These are phyloP conservation scores for Parasitella parasitica DNA, from an alignment of 371 early-diverging fungal species.

Conservation along the genomic window DNA sequence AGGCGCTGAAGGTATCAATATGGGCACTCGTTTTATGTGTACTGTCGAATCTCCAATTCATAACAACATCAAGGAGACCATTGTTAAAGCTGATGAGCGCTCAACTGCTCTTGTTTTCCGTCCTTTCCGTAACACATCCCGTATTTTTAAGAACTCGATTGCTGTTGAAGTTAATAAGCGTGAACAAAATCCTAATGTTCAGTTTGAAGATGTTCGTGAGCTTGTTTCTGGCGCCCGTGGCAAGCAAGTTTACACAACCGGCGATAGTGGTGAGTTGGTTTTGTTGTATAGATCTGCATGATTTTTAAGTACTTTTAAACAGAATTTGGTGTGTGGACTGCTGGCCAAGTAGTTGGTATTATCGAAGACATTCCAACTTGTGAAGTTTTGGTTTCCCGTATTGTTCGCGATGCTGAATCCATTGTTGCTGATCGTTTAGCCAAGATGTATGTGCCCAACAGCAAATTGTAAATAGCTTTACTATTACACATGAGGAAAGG, in stretches of 20 bases:
- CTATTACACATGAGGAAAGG: background rate
- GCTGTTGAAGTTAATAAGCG: constrained; percentile 68
- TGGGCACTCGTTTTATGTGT: constrained; percentile 86
- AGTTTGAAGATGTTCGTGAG: constrained; percentile 68
- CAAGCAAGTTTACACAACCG: constrained; percentile 66
- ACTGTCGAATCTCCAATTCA: constrained; percentile 75
- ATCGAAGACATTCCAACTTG: constrained; percentile 82
- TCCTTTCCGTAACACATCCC: constrained; percentile 78
- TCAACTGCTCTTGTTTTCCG: constrained; percentile 71
- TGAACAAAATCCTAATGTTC: constrained; percentile 58
- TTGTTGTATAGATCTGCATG: background rate
- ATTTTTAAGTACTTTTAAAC: background rate
- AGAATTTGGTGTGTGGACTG: constrained; percentile 77
- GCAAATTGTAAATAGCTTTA: constrained; percentile 18
- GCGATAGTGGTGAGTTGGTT: constrained; percentile 39
- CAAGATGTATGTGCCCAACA: constrained; percentile 11
- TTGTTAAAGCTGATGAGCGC: constrained; percentile 71
- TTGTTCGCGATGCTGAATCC: constrained; percentile 57
- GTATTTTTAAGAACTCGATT: constrained; percentile 75
- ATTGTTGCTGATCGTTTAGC: constrained; percentile 35
- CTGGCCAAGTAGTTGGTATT: constrained; percentile 72
- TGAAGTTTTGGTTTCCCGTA: constrained; percentile 57
- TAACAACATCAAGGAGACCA: constrained; percentile 71
- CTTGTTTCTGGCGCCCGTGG: constrained; percentile 74
- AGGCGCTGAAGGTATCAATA: constrained; percentile 74